A percentile compares a stretch with the other conserved stretches of the same genome.
phyloP scores from a whole-genome alignment of 805 yeast genomes.

The Lipomyces sp. region DNA sequence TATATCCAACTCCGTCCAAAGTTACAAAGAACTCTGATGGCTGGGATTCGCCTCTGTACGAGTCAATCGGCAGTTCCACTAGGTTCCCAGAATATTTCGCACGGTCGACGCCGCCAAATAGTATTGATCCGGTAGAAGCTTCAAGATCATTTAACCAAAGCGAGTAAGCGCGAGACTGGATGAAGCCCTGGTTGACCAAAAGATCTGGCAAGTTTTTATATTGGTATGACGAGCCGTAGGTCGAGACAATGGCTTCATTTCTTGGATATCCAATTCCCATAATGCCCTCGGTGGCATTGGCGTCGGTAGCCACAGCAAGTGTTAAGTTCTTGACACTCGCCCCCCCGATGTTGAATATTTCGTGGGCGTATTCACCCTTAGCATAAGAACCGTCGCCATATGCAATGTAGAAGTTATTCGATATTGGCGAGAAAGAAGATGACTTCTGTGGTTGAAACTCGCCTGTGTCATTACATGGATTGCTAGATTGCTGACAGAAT shows the following conservation, averaged over 20 bases:
- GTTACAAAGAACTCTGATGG: slow-evolving; percentile 34
- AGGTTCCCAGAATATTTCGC: slow-evolving; percentile 54
- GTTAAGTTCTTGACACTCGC: slow-evolving; percentile 57
- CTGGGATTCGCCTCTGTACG: slow-evolving; percentile 18
- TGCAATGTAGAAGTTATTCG: slow-evolving; percentile 44
- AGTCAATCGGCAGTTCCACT: slow-evolving; percentile 20
- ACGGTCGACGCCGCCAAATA: slow-evolving; percentile 60
- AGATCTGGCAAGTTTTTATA: slow-evolving; percentile 72
- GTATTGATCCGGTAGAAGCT: slow-evolving; percentile 40
- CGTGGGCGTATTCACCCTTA: slow-evolving; percentile 66
- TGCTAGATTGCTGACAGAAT: slow-evolving; percentile 39
- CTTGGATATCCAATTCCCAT: slow-evolving; percentile 50
- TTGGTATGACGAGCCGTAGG: slow-evolving; percentile 32
- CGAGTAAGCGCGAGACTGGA: slow-evolving; percentile 61
- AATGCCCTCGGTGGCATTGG: slow-evolving; percentile 65
- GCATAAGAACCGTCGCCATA: slow-evolving; percentile 58
- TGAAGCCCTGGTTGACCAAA: slow-evolving; percentile 62
- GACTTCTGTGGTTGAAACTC: slow-evolving; percentile 44
- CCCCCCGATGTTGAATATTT: slow-evolving; percentile 59
- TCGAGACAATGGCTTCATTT: slow-evolving; percentile 43
- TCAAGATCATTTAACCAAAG: slow-evolving; percentile 56
- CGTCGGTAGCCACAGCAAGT: slow-evolving; percentile 73
- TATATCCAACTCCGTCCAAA: slow-evolving; percentile 27
- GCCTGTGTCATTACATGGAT: slow-evolving; percentile 41
- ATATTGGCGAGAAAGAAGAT: slow-evolving; percentile 38